These are phyloP conservation scores for Craspedostauros australis DNA, from an alignment of 108 stramenopile species.

Conservation along the genomic window DNA sequence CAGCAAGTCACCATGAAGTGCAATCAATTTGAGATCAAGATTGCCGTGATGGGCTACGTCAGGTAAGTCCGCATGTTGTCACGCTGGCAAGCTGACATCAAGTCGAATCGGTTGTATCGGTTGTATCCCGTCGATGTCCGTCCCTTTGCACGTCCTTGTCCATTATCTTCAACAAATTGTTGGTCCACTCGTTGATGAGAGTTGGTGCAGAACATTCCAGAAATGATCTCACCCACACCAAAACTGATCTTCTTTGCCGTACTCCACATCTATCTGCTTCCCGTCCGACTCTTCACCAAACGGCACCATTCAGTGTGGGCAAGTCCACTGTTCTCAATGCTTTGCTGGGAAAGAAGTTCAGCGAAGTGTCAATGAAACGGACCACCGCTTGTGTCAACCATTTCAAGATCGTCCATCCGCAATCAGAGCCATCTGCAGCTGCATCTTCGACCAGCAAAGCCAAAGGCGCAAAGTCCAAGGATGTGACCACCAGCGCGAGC, in stretches of 20 bases:
- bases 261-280: too few species aligned
- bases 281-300: too few species aligned
- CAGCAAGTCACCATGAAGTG: too few species aligned
- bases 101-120: not conserved
- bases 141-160: not conserved
- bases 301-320: constrained; percentile 14
- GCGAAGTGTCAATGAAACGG: constrained; percentile 24
- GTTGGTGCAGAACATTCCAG: too few species aligned
- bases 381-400: constrained; percentile 30
- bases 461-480: too few species aligned
- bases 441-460: not conserved
- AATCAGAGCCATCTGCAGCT: not conserved
- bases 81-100: not conserved
- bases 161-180: too few species aligned
- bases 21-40: constrained; percentile 9
- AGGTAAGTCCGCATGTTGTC: not conserved
- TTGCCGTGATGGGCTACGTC: constrained; percentile 20
- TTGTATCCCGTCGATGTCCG: not conserved
- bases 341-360: constrained; percentile 21
- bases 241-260: too few species aligned
- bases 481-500: too few species aligned
- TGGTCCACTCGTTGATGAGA: too few species aligned
- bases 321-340: constrained; percentile 34
- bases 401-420: constrained; percentile 10
- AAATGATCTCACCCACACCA: too few species aligned